Conservation (phyloP, 2,329 filamentous ascomycete genomes). For the Penicillium sp. region DNA sequence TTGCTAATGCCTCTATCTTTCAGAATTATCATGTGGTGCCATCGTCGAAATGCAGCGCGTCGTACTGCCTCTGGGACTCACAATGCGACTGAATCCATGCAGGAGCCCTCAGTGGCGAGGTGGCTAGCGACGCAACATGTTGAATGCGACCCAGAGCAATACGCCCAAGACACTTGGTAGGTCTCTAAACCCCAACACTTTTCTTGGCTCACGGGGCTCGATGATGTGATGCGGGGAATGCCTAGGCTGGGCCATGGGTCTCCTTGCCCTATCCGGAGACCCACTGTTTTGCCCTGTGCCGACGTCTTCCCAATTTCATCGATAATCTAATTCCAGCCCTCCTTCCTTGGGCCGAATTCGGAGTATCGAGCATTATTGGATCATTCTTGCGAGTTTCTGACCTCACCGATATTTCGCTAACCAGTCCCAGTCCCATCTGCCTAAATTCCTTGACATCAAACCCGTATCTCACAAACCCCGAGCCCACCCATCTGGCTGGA, state of each 20-base stretch:
- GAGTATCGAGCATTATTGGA: background rate
- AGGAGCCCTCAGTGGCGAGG: slow-evolving; percentile 23
- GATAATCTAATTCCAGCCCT: background rate
- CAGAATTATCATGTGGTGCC: slow-evolving; percentile 27
- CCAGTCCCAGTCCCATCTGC: slow-evolving; percentile 27
- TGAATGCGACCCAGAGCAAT: slow-evolving; percentile 15
- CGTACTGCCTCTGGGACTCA: slow-evolving; percentile 3
- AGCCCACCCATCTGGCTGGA: slow-evolving; percentile 17
- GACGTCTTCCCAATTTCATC: background rate
- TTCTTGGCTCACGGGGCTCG: slow-evolving; percentile 18
- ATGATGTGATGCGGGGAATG: slow-evolving; percentile 18
- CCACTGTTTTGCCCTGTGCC: background rate
- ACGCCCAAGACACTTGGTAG: slow-evolving; percentile 30
- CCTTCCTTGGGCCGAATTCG: background rate
- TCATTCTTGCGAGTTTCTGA: background rate
- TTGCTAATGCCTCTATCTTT: background rate
- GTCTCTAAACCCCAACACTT: background rate
- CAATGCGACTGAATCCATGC: slow-evolving; percentile 2
- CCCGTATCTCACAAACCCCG: slow-evolving; percentile 19
- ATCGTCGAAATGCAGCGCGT: slow-evolving; percentile 18
- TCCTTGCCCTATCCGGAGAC: slow-evolving; percentile 4
- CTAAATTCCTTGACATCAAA: slow-evolving; percentile 26
- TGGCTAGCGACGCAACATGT: slow-evolving; percentile 28
- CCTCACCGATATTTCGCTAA: slow-evolving; percentile 9
- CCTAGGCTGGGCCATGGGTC: slow-evolving; percentile 14